Base-by-base conservation (phyloP, 306 rosid genomes). In the Vicia villosa region DNA sequence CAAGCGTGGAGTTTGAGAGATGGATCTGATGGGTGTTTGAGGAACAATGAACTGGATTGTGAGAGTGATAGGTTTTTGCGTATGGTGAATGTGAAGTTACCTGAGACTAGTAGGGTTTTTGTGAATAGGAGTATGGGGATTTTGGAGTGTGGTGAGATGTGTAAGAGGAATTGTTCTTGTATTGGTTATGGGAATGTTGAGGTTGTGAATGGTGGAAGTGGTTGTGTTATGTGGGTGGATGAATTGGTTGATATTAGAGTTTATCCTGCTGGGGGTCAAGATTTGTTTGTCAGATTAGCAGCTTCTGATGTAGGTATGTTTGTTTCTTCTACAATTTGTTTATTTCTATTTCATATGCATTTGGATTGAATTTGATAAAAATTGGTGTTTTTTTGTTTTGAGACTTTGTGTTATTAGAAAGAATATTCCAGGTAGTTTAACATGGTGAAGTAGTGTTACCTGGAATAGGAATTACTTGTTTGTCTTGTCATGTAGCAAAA, bases 221-320 rank as follows among this genome's bases (percentile, higher is more conserved):
- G 97, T 0, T 91, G 97, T 58, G 95, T 86, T 0, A 79, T 68
- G 43, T 91, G 97, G 97, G 13, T 5, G 10, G 86, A 70, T 4
- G 81, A 83, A 1, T 84, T 91, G 2, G 1, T 75, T 4, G 97
- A 91, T 62, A 28, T 86, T 15, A 83, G 97, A 26, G 20, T 14
- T 32, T 80, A 80, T 32, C 63, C 78, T 32, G 13, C 43, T 0
- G 83, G 86, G 3, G 95, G 97, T 0, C 97, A 91, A 67, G 74
- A 76, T 57, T 78, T 91, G 1, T 84, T 61, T 76, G 81, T 91
- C 74, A 77, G 92, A 50, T 83, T 88, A 45, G 84, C 92, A 0
- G 86, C 95, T 81, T 84, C 95, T 19, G 95, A 91, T 67, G 26
- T 86, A 36, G 91, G 96, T 90, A 86, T 42, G 74, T 81, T 4